Conservation (phyloP, 768 basidiomycete genomes). For the Serendipita sp. region DNA sequence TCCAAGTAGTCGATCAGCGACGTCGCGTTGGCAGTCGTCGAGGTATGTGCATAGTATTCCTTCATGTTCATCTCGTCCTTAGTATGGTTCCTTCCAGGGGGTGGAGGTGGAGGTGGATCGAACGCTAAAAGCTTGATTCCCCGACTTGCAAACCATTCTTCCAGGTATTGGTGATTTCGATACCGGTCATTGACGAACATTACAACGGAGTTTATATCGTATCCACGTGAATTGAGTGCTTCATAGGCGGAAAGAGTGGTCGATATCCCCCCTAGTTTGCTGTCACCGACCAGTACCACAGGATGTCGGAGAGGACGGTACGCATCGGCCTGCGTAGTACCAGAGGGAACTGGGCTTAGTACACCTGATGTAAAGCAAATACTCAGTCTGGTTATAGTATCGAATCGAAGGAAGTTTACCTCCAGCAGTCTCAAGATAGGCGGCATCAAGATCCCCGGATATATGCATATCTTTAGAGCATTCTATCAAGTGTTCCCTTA, state of each 20-base stretch:
- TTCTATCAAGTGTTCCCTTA: slow-evolving; percentile 44
- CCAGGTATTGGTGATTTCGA: slow-evolving; percentile 70
- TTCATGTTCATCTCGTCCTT: slow-evolving; percentile 30
- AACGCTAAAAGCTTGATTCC: slow-evolving; percentile 40
- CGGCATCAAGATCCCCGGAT: slow-evolving; percentile 26
- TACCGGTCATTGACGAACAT: slow-evolving; percentile 80
- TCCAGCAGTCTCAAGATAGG: slow-evolving; percentile 92
- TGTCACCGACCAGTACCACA: slow-evolving; percentile 73
- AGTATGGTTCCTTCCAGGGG: slow-evolving; percentile 31
- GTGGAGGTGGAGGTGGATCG: slow-evolving; percentile 39
- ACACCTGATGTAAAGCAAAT: slow-evolving; percentile 39
- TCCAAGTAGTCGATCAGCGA: slow-evolving; percentile 40
- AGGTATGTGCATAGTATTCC: slow-evolving; percentile 44
- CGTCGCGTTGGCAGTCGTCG: neutral
- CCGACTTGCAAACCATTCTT: slow-evolving; percentile 60
- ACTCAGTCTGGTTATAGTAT: slow-evolving; percentile 6
- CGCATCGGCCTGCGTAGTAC: slow-evolving; percentile 67
- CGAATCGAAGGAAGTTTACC: slow-evolving; percentile 36
- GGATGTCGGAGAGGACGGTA: slow-evolving; percentile 82
- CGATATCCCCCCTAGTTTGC: slow-evolving; percentile 85
- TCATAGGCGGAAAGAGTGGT: slow-evolving; percentile 88
- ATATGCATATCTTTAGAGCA: slow-evolving; percentile 25
- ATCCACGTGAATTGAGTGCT: slow-evolving; percentile 78
- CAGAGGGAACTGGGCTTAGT: slow-evolving; percentile 75
- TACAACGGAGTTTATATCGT: slow-evolving; percentile 68